These are phyloP conservation scores for Beauveria sp. DNA, from an alignment of 2,329 filamentous ascomycete species.

Conservation along the genomic window DNA sequence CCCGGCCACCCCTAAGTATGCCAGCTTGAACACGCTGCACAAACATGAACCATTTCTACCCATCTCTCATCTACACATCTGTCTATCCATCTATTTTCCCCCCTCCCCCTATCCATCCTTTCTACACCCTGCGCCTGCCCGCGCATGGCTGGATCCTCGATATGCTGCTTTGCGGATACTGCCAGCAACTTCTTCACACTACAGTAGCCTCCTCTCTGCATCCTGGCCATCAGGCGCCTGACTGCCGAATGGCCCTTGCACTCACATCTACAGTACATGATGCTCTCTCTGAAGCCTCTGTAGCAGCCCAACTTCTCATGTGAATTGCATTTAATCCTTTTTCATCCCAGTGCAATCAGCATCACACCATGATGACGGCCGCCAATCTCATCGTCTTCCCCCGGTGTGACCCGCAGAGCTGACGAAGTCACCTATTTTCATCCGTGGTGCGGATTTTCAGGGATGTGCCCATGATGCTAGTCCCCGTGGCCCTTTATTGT, in stretches of 20 bases:
- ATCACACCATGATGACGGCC: no score
- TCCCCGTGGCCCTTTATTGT: neutral
- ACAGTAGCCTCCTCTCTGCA: neutral
- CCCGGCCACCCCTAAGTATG: neutral
- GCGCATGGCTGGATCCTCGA: neutral
- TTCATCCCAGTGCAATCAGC: no score
- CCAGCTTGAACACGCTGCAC: neutral
- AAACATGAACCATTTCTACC: neutral
- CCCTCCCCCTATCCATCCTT: neutral
- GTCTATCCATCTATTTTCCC: no score
- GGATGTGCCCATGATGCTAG: slow-evolving; percentile 5
- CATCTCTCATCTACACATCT: no score
- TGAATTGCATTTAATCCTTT: no score
- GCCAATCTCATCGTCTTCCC: neutral
- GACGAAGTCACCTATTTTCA: neutral
- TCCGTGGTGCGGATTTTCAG: neutral
- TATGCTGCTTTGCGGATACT: neutral
- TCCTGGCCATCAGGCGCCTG: neutral
- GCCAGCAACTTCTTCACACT: neutral
- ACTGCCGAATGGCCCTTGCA: no score
- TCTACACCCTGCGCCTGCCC: neutral
- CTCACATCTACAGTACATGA: no score
- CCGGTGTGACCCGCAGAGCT: neutral
- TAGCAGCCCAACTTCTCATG: no score
- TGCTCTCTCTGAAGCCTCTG: no score